Conservation (phyloP, 352 stramenopile genomes). For the Phytopythium vexans region DNA sequence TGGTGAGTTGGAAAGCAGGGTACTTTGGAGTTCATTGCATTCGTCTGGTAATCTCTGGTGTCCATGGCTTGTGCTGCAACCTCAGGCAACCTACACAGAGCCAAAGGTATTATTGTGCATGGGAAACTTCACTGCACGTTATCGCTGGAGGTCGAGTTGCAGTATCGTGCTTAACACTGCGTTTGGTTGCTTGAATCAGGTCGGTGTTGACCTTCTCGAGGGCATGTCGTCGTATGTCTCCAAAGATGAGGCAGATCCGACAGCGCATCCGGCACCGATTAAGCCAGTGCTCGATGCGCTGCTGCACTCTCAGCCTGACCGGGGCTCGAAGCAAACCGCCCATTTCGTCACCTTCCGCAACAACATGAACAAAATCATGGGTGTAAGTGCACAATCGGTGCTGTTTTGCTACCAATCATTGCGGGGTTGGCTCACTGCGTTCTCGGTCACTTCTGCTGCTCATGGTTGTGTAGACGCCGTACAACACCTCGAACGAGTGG, state of each 20-base stretch:
- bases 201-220: conserved; percentile 56
- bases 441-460: conserved; percentile 2
- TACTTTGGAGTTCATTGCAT: background rate
- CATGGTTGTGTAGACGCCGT: conserved; percentile 49
- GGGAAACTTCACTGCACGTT: background rate
- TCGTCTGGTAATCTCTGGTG: conserved; percentile 1
- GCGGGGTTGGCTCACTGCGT: background rate
- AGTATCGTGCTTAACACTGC: background rate
- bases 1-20: conserved; percentile 31
- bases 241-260: conserved; percentile 49
- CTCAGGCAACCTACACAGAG: conserved; percentile 29
- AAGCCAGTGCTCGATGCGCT: conserved; percentile 43
- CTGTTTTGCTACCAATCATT: background rate
- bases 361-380: conserved; percentile 85
- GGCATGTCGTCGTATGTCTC: conserved; percentile 47
- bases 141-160: no score
- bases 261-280: conserved; percentile 41
- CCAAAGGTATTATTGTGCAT: conserved; percentile 19
- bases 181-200: conserved; percentile 10
- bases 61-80: background rate
- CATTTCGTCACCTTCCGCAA: conserved; percentile 76
- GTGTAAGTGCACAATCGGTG: conserved; percentile 28
- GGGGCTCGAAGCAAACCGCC: conserved; percentile 8
- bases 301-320: conserved; percentile 33
- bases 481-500: conserved; percentile 77